These are phyloP conservation scores for Mycena rebaudengoi DNA, from an alignment of 768 basidiomycete genomes.

Conservation along the genomic window DNA sequence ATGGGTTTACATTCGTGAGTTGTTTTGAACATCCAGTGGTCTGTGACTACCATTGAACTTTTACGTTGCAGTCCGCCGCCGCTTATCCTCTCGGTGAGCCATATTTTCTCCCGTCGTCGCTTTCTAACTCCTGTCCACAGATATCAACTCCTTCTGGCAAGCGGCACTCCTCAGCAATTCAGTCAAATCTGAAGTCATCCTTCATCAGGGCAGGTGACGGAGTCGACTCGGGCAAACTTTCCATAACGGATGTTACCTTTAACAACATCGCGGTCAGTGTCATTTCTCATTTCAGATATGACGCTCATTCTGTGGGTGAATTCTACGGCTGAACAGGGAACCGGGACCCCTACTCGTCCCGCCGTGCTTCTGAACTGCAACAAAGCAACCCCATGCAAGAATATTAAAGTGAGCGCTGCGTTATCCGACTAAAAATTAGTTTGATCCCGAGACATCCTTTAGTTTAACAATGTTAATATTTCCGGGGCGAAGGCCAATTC, in stretches of 20 bases:
- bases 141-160: conserved; percentile 28
- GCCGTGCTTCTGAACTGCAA: conserved; percentile 32
- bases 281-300: background rate
- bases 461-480: conserved; percentile 24
- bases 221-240: conserved; percentile 20
- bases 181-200: background rate
- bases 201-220: conserved; percentile 17
- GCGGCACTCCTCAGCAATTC: background rate
- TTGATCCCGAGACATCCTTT: background rate
- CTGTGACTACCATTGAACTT: background rate
- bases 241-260: conserved; percentile 24
- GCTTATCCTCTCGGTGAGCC: conserved; percentile 16
- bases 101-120: background rate
- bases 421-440: background rate
- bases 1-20: conserved; percentile 22
- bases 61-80: conserved; percentile 13
- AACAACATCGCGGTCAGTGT: conserved; percentile 19
- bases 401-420: conserved; percentile 18
- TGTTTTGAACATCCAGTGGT: background rate
- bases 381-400: conserved; percentile 28
- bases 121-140: background rate
- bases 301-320: background rate
- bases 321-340: conserved; percentile 18
- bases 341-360: conserved; percentile 32
- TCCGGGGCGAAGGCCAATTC: conserved; percentile 20